Percentiles rank a stretch among this genome's conserved stretches.
Evolutionary conservation across 2,329 filamentous ascomycete species (phyloP).

Genomic region (Pezicula rhizophila): DNA sequence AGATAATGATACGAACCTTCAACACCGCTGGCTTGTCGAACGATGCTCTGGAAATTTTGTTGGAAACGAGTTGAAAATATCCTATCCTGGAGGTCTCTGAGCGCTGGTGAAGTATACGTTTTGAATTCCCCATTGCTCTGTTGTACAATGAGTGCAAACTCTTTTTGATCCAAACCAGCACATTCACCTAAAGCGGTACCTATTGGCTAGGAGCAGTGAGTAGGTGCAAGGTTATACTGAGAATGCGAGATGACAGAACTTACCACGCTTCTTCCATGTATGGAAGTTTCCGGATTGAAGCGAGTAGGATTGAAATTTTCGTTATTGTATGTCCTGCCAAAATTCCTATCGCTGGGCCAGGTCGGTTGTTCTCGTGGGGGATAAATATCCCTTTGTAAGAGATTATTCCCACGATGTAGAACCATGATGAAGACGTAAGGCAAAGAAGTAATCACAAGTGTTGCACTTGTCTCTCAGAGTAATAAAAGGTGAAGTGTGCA

Average conservation of each 20-base stretch:
- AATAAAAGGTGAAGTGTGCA: conserved; percentile 16
- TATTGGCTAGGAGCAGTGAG: conserved; percentile 12
- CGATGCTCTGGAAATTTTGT: conserved; percentile 9
- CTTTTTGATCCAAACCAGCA: conserved; percentile 14
- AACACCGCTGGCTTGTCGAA: conserved; percentile 3
- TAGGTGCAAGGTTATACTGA: conserved; percentile 1
- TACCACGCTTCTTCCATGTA: too few relatives aligned
- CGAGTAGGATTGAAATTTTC: not conserved
- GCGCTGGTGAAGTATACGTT: conserved; percentile 16
- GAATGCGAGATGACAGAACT: not conserved
- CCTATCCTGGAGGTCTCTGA: conserved; percentile 11
- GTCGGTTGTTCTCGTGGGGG: conserved; percentile 13
- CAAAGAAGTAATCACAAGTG: conserved; percentile 2
- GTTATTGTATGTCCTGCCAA: not conserved
- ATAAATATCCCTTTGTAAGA: conserved; percentile 13
- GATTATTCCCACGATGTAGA: conserved; percentile 9
- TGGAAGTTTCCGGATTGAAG: not conserved
- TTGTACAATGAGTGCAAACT: conserved; percentile 20
- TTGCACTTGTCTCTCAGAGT: conserved; percentile 3
- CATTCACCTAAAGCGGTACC: conserved; percentile 19
- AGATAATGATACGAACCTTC: conserved; percentile 7
- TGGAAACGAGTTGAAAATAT: conserved; percentile 16
- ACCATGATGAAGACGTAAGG: conserved; percentile 20
- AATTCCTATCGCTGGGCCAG: not conserved
- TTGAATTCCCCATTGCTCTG: conserved; percentile 19